Conservation (phyloP, 306 rosid genomes). For the Cucumis melo region DNA sequence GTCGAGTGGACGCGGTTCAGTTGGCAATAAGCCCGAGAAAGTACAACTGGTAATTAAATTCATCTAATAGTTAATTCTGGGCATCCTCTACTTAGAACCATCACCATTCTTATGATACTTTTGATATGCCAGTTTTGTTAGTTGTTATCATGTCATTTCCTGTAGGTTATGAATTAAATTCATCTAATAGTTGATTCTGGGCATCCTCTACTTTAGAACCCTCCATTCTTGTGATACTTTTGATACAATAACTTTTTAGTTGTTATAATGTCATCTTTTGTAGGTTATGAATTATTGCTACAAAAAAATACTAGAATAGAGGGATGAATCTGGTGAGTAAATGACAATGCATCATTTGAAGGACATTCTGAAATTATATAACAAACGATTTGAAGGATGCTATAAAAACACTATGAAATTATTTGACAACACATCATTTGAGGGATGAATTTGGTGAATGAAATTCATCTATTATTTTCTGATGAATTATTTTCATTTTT, state of each 20-base stretch:
- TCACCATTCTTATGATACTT: neutral
- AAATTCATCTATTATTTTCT: neutral
- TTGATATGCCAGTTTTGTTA: neutral
- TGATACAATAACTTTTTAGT: neutral
- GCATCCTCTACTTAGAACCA: neutral
- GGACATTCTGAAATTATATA: neutral
- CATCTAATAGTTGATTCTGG: slow-evolving; percentile 2
- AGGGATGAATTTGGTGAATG: neutral
- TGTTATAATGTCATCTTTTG: neutral
- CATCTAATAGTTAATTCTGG: slow-evolving; percentile 1
- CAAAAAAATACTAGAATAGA: neutral
- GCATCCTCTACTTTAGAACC: neutral
- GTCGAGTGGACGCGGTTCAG: slow-evolving; percentile 29
- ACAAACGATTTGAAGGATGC: neutral
- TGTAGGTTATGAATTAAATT: neutral
- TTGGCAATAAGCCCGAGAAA: slow-evolving; percentile 63
- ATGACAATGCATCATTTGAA: neutral
- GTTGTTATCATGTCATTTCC: neutral
- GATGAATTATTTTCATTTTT: neutral
- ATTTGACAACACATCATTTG: neutral
- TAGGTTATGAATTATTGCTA: neutral
- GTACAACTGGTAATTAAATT: slow-evolving; percentile 63
- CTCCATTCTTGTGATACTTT: neutral
- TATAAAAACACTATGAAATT: too few relatives aligned
- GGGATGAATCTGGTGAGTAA: neutral